These are phyloP conservation scores for Trichoderma atrobrunneum DNA, from an alignment of 2,329 filamentous ascomycete species.

Conservation along the genomic window DNA sequence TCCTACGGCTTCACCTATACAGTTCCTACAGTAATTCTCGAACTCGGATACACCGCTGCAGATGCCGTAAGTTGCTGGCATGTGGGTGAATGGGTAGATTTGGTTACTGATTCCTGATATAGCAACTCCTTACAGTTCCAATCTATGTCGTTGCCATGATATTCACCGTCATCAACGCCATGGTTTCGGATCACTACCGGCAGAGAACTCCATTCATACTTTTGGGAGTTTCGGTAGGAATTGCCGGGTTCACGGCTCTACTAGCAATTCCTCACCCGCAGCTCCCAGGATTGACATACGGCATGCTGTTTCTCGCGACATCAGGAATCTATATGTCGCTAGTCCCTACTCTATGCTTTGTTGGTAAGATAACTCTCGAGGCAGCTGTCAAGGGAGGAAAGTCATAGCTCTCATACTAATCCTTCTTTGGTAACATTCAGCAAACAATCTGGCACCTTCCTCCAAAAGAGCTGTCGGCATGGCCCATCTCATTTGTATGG, in stretches of 20 bases:
- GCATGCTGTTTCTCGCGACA: background rate
- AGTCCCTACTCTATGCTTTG: background rate
- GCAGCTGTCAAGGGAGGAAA: accelerated
- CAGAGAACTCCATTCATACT: constrained; percentile 4
- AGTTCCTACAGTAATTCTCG: background rate
- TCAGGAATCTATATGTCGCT: background rate
- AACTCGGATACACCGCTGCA: background rate
- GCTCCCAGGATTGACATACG: background rate
- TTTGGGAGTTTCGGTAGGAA: background rate
- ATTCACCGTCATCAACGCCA: background rate
- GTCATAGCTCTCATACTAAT: background rate
- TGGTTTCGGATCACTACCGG: background rate
- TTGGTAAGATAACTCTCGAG: background rate
- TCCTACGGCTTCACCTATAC: background rate
- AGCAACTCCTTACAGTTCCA: constrained; percentile 11
- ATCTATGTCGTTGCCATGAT: constrained; percentile 5
- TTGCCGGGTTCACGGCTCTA: background rate
- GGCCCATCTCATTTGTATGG: background rate
- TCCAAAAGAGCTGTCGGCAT: background rate
- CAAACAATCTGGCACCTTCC: background rate
- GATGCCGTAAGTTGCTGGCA: background rate
- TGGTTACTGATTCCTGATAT: background rate
- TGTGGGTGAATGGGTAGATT: background rate
- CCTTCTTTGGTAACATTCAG: background rate
- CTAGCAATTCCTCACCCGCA: background rate